Evolutionary conservation across 495 filamentous ascomycete species (phyloP).

Genomic region (Aspergillus taichungensis): DNA sequence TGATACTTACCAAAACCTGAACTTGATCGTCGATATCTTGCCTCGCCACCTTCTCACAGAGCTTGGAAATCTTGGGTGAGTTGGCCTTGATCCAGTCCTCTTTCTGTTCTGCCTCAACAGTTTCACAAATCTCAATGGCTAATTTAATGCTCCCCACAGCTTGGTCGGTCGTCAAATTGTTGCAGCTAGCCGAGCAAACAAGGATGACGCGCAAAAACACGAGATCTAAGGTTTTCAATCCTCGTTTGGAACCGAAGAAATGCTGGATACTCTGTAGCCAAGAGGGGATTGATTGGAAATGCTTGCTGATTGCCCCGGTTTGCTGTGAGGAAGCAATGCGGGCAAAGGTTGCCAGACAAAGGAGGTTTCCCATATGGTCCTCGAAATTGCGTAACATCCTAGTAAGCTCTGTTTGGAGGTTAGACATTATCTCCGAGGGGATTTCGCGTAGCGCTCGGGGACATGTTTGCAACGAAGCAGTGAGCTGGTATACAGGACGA

Average conservation of each 20-base stretch:
- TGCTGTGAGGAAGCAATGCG: conserved; percentile 23
- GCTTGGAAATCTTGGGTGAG: conserved; percentile 36
- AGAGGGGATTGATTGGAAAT: conserved; percentile 8
- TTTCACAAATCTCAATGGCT: conserved; percentile 38
- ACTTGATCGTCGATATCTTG: conserved; percentile 28
- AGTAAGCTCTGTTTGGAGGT: conserved; percentile 36
- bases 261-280: conserved; percentile 36
- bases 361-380: conserved; percentile 37
- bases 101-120: conserved; percentile 32
- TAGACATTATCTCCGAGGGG: conserved; percentile 30
- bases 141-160: conserved; percentile 41
- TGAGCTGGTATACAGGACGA: conserved; percentile 32
- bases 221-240: conserved; percentile 46
- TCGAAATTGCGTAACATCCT: conserved; percentile 38
- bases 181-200: conserved; percentile 39
- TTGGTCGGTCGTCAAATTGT: conserved; percentile 24
- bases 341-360: conserved; percentile 43
- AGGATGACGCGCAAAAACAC: conserved; percentile 44
- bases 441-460: conserved; percentile 24
- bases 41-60: conserved; percentile 42
- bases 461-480: conserved; percentile 25
- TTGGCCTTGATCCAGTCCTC: conserved; percentile 38
- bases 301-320: conserved; percentile 3
- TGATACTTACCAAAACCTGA: conserved; percentile 34
- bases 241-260: conserved; percentile 42